Conservation (phyloP, 768 basidiomycete species). For the Basidioascus undulatus region DNA sequence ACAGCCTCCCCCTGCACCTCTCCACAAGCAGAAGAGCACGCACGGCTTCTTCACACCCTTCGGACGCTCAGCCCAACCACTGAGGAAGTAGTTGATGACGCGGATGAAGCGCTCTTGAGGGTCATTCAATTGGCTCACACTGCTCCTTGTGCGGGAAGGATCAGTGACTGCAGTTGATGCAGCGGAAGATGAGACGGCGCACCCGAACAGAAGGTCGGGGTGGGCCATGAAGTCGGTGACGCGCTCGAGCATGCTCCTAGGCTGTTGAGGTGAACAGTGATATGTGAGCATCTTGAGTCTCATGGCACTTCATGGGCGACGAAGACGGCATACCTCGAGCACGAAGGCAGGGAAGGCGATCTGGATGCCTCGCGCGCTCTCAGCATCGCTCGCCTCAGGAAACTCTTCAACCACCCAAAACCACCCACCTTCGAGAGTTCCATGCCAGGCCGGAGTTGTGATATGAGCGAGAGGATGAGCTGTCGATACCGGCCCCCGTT, state of each 20-base stretch:
- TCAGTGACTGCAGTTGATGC: not conserved
- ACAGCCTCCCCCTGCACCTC: too few species aligned
- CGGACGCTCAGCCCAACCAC: constrained; percentile 99
- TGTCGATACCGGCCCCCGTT: too few species aligned
- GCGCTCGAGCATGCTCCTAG: constrained; percentile 86
- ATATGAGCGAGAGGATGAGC: constrained; percentile 66
- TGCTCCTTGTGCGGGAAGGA: not conserved
- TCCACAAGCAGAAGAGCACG: too few species aligned
- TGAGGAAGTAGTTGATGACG: constrained; percentile 80
- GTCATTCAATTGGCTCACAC: constrained; percentile 19
- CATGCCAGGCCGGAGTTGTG: constrained; percentile 89
- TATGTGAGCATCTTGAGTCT: too few species aligned
- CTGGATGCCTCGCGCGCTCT: too few species aligned
- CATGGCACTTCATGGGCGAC: too few species aligned
- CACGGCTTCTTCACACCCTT: constrained; percentile 98
- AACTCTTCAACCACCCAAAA: constrained; percentile 23
- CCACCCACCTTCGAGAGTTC: constrained; percentile 59
- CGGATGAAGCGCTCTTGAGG: constrained; percentile 76
- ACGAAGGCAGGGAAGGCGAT: constrained; percentile 35
- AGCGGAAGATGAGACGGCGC: constrained; percentile 17
- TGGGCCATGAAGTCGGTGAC: constrained; percentile 99
- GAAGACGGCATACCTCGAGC: too few species aligned
- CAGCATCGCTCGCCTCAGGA: too few species aligned
- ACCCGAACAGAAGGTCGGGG: constrained; percentile 90
- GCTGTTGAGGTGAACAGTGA: too few species aligned